Evolutionary conservation across 768 basidiomycete species (phyloP), one percentile per base, ranked within the genome.

Genomic region (Coprinopsis sp.): DNA sequence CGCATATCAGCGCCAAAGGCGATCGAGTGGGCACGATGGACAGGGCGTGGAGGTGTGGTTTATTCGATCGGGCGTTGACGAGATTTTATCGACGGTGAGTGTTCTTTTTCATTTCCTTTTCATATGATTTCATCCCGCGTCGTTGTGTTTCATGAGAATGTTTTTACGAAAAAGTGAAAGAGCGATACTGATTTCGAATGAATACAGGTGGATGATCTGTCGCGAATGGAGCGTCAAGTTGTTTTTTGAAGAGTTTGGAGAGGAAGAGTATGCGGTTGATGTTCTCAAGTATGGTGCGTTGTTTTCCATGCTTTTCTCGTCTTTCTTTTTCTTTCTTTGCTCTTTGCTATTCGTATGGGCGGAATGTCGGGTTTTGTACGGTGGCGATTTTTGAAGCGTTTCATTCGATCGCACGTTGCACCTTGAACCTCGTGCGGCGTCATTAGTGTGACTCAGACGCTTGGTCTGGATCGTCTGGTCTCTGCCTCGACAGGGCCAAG

Each of bases 171-270:
- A n/a, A n/a, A n/a, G n/a, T n/a, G n/a, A n/a, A n/a, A n/a, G n/a
- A n/a, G n/a, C n/a, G n/a, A n/a, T n/a, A n/a, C n/a, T n/a, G n/a
- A n/a, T n/a, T n/a, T n/a, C n/a, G n/a, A n/a, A n/a, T n/a, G n/a
- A n/a, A n/a, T n/a, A n/a, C n/a, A n/a, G n/a, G n/a, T 75, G 73
- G 73, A 59, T 75, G 23, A 57, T 73, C 10, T 65, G 60, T 46
- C 53, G 61, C 21, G 67, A 70, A 24, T 64, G 67, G 60, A 68
- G 62, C 43, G 37, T 71, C 12, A 61, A 59, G 45, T 60, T 60
- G 13, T 71, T 73, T 53, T 71, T 59, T 54, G 47, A 63, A 4
- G 72, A 74, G 52, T 73, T 69, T 52, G 65, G 60, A 31, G 64
- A 71, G 47, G 72, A 71, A 38, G 72, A 72, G 54, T 73, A 68